These are phyloP conservation scores for Barnettozyma pratensis DNA, from an alignment of 805 yeast genomes.

Conservation along the genomic window DNA sequence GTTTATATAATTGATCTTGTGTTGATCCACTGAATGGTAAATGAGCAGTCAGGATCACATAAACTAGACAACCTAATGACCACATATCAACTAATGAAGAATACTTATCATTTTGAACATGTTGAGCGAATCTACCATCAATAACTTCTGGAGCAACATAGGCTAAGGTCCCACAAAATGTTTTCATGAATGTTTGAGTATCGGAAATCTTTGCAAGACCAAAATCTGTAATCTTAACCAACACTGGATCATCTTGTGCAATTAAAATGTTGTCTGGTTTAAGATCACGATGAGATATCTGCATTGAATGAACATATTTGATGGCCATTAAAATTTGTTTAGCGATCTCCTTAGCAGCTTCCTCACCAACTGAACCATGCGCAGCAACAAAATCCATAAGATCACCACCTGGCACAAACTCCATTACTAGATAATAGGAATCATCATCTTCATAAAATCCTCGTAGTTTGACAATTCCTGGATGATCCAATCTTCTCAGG, in stretches of 20 bases:
- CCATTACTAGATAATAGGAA: slow-evolving; percentile 87
- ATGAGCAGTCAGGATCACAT: slow-evolving; percentile 88
- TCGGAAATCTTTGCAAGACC: slow-evolving; percentile 92
- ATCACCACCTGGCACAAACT: slow-evolving; percentile 94
- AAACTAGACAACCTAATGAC: slow-evolving; percentile 93
- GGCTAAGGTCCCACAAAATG: slow-evolving; percentile 96
- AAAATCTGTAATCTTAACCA: slow-evolving; percentile 92
- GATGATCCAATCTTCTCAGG: slow-evolving; percentile 71
- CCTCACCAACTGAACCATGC: slow-evolving; percentile 88
- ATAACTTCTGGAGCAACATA: slow-evolving; percentile 95
- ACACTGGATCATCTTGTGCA: slow-evolving; percentile 84
- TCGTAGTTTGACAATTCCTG: slow-evolving; percentile 75
- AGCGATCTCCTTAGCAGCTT: slow-evolving; percentile 80
- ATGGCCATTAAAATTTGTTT: slow-evolving; percentile 82
- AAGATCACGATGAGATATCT: slow-evolving; percentile 93
- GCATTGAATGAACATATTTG: slow-evolving; percentile 79
- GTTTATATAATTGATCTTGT: slow-evolving; percentile 76
- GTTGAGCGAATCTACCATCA: slow-evolving; percentile 31
- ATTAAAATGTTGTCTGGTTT: slow-evolving; percentile 95
- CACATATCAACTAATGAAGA: slow-evolving; percentile 93
- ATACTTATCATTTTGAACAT: slow-evolving; percentile 38
- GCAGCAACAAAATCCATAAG: slow-evolving; percentile 95
- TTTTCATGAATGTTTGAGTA: slow-evolving; percentile 80
- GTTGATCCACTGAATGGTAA: slow-evolving; percentile 92
- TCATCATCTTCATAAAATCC: slow-evolving; percentile 83